These are phyloP conservation scores for Cubamyces sp. DNA, from an alignment of 768 basidiomycete species.

Conservation along the genomic window DNA sequence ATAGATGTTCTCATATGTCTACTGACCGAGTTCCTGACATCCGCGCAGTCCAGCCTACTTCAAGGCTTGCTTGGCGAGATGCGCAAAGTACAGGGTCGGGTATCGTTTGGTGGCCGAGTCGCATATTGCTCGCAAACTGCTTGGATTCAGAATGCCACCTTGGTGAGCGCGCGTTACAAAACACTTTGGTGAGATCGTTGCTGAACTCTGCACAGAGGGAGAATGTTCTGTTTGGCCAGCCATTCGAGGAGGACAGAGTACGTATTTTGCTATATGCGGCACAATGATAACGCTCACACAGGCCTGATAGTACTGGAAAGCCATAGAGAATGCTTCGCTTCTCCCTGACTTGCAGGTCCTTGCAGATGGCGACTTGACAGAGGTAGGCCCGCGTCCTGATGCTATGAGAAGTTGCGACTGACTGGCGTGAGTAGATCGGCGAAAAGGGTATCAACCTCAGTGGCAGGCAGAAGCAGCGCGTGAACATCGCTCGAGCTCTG, in stretches of 20 bases:
- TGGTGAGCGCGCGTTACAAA: constrained; percentile 42
- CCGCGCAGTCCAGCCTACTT: constrained; percentile 52
- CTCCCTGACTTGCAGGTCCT: constrained; percentile 66
- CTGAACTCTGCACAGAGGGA: constrained; percentile 46
- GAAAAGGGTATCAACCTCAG: constrained; percentile 71
- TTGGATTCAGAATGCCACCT: constrained; percentile 74
- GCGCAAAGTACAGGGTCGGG: constrained; percentile 53
- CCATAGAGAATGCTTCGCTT: constrained; percentile 60
- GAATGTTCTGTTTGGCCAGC: constrained; percentile 69
- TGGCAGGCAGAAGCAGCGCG: constrained; percentile 69
- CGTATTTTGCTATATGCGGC: background rate
- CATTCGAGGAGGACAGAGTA: constrained; percentile 57
- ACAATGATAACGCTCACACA: background rate
- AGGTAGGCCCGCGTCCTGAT: constrained; percentile 42
- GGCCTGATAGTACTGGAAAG: constrained; percentile 57
- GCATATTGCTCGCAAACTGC: constrained; percentile 76
- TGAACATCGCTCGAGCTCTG: constrained; percentile 72
- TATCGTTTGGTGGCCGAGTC: constrained; percentile 63
- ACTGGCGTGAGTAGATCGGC: constrained; percentile 51
- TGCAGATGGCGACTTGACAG: constrained; percentile 72
- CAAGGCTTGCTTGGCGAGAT: constrained; percentile 75
- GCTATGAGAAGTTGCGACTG: background rate
- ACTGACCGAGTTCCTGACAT: background rate
- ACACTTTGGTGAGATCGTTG: background rate
- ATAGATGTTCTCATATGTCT: background rate